Evolutionary conservation across 441 rosid genomes (phyloP), one percentile per base, ranked within the genome.

Genomic region (Populus hybrid): DNA sequence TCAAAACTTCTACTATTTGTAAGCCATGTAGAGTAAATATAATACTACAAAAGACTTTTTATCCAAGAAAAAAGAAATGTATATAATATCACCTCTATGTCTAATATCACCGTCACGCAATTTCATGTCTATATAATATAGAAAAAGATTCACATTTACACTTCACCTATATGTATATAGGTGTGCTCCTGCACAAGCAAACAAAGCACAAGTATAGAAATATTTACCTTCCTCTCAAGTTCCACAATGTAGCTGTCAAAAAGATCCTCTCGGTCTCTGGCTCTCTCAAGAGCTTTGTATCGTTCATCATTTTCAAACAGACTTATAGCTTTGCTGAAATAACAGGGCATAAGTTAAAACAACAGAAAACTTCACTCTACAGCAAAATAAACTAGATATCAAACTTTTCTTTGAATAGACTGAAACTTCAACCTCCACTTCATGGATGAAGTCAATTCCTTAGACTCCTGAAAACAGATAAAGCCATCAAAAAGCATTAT

Each of bases 231-330:
- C 89, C 97, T 90, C 88, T 78, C 96, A 76, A 94, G 97, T 79
- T 96, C 99, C 83, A 90, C 94, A 50, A 92, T 85, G 77, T 93
- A 93, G 85, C 82, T 91, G 77, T 91, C 98, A 82, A 89, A 96
- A 84, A 96, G 94, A 82, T 96, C 98, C 85, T 93, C 96, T 70
- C 95, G 89, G 74, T 96, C 99, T 85, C 98, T 88, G 45, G 81
- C 77, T 81, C 92, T 91, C 75, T 96, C 99, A 83, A 96, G 96
- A 79, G 96, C 98, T 85, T 91, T 93, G 86, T 90, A 94, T 78
- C 99, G 91, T 77, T 94, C 96, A 90, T 96, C 98, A 85, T 89
- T 88, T 86, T 93, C 98, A 84, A 96, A 93, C 86, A 96, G 87
- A 83, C 80, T 86, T 79, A 90, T 78, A 61, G 97, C 98, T 89